A percentile compares a stretch with the other conserved stretches of the same genome.
Evolutionary conservation across 768 basidiomycete species (phyloP).

Genomic region (Harrya chromipes): DNA sequence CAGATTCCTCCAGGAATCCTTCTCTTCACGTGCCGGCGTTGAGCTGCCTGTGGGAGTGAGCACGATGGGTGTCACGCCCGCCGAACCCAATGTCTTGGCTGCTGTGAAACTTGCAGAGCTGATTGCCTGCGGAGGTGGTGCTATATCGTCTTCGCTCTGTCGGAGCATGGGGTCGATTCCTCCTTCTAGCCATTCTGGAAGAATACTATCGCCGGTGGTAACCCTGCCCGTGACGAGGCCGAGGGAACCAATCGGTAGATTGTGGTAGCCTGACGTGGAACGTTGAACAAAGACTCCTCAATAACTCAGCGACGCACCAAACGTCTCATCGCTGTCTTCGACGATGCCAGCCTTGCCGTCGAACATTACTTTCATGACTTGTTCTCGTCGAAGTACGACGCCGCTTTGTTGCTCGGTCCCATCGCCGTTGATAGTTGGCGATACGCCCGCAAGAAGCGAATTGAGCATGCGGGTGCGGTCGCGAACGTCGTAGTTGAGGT

Average conservation of each 20-base stretch:
- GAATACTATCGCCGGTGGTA: constrained; percentile 37
- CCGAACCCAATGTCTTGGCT: constrained; percentile 29
- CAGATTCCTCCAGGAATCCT: constrained; percentile 53
- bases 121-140: constrained; percentile 38
- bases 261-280: constrained; percentile 33
- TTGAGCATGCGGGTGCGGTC: constrained; percentile 83
- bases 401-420: constrained; percentile 54
- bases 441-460: constrained; percentile 61
- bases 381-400: constrained; percentile 78
- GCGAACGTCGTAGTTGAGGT: constrained; percentile 83
- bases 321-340: constrained; percentile 35
- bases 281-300: background rate
- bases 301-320: constrained; percentile 26
- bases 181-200: constrained; percentile 88
- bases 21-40: constrained; percentile 44
- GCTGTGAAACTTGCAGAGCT: constrained; percentile 34
- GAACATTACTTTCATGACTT: constrained; percentile 76
- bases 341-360: constrained; percentile 60
- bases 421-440: constrained; percentile 34
- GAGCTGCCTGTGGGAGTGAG: constrained; percentile 54
- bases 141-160: constrained; percentile 57
- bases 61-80: constrained; percentile 44
- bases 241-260: constrained; percentile 61
- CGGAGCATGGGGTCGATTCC: constrained; percentile 79
- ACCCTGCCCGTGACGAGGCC: constrained; percentile 56